These are phyloP conservation scores for Ganoderma resinaceum DNA, from an alignment of 1,284 basidiomycete species.

Conservation along the genomic window DNA sequence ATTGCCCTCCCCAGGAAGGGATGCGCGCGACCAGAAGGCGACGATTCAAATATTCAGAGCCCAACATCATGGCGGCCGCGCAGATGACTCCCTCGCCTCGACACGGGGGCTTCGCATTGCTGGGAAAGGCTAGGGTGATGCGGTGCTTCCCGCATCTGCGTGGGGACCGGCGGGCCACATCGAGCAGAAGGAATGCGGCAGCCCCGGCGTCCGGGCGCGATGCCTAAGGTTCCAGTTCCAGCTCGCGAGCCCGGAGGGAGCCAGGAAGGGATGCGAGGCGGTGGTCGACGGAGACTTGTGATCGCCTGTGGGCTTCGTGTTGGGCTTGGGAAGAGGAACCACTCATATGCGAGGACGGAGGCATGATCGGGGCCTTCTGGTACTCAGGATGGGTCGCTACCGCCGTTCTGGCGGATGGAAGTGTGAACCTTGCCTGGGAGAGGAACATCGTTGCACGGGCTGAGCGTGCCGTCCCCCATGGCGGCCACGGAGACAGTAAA, in stretches of 20 bases:
- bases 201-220: constrained; percentile 6
- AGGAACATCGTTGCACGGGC: neutral
- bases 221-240: constrained; percentile 4
- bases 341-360: constrained; percentile 1
- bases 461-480: neutral
- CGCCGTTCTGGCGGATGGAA: constrained; percentile 6
- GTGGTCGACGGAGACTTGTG: neutral
- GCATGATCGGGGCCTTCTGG: neutral
- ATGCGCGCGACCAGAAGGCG: neutral
- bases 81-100: constrained; percentile 23
- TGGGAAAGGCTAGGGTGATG: constrained; percentile 14
- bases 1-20: neutral
- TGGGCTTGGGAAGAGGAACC: neutral
- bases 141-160: constrained; percentile 15
- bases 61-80: constrained; percentile 15
- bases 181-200: constrained; percentile 15
- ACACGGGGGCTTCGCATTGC: constrained; percentile 9
- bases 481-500: neutral
- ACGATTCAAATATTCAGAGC: neutral
- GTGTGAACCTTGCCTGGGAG: neutral
- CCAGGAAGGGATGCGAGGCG: neutral
- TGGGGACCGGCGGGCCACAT: constrained; percentile 17
- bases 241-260: constrained; percentile 4
- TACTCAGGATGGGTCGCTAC: neutral
- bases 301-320: neutral